These are phyloP conservation scores for Tagetes patula DNA, from an alignment of 129 eudicot species.

Conservation along the genomic window DNA sequence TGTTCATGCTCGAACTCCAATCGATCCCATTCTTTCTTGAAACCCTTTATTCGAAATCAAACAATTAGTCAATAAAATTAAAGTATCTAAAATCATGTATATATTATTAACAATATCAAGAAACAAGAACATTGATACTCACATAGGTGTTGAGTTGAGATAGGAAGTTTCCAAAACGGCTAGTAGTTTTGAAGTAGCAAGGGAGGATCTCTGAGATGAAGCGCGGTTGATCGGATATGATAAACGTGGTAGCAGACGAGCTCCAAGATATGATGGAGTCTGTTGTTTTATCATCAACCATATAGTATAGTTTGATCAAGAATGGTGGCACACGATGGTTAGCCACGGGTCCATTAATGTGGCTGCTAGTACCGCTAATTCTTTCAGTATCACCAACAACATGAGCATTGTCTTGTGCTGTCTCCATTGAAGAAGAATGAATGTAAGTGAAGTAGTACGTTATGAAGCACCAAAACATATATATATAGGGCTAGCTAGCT, in stretches of 20 bases:
- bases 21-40: constrained; percentile 3
- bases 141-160: constrained; percentile 30
- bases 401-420: background rate
- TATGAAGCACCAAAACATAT: background rate
- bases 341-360: background rate
- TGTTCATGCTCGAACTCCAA: constrained; percentile 21
- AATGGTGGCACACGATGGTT: constrained; percentile 13
- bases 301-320: constrained; percentile 27
- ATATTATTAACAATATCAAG: background rate
- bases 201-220: constrained; percentile 23
- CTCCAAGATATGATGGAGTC: constrained; percentile 33
- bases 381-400: background rate
- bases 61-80: too few species aligned
- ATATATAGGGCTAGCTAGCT: background rate
- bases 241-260: constrained; percentile 15
- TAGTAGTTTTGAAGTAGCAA: background rate
- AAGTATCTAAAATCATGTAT: background rate
- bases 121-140: constrained; percentile 3
- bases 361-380: background rate
- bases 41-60: constrained; percentile 6
- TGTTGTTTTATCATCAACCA: constrained; percentile 28
- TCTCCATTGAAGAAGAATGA: constrained; percentile 10
- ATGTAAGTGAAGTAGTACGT: background rate
- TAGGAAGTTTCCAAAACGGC: constrained; percentile 15
- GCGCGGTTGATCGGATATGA: constrained; percentile 16